phyloP scores from a whole-genome alignment of 1,284 basidiomycete species.

The Cutaneotrichosporon daszewskae region DNA sequence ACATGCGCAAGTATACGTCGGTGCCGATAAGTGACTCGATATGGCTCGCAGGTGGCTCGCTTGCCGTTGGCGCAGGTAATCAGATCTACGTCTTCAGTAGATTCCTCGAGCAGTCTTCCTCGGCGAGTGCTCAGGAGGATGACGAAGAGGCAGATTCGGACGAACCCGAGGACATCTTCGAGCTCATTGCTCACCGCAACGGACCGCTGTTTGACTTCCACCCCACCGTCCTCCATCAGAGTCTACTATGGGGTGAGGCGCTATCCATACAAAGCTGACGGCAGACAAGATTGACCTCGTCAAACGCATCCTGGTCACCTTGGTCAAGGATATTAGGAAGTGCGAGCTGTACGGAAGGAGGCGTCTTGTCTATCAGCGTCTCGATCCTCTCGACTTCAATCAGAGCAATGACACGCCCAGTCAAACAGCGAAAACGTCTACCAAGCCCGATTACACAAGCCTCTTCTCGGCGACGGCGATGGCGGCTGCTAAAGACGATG shows the following conservation, averaged over 20 bases:
- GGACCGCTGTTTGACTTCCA: conserved; percentile 82
- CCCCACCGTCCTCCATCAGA: conserved; percentile 86
- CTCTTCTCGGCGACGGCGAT: conserved; percentile 26
- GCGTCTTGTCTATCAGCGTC: conserved; percentile 25
- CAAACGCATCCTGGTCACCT: conserved; percentile 67
- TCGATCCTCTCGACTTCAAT: conserved; percentile 38
- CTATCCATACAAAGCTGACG: not conserved
- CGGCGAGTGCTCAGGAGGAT: too few relatives aligned
- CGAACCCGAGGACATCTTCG: conserved; percentile 58
- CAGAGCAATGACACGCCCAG: conserved; percentile 5
- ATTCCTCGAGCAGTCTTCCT: conserved; percentile 35
- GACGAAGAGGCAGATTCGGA: conserved; percentile 16
- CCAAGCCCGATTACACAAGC: conserved; percentile 17
- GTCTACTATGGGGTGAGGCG: conserved; percentile 74
- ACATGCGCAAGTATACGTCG: conserved; percentile 66
- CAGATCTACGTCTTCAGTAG: conserved; percentile 63
- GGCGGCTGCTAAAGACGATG: conserved; percentile 49
- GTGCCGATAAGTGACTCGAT: conserved; percentile 76
- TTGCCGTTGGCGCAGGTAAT: conserved; percentile 62
- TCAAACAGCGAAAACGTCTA: not conserved
- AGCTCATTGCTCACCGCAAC: conserved; percentile 71
- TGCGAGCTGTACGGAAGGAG: conserved; percentile 32
- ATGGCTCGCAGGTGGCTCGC: conserved; percentile 73
- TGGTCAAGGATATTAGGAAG: conserved; percentile 51
- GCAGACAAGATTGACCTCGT: conserved; percentile 75